Conservation (phyloP, 2,329 filamentous ascomycete genomes). For the Monosporascus sp. region DNA sequence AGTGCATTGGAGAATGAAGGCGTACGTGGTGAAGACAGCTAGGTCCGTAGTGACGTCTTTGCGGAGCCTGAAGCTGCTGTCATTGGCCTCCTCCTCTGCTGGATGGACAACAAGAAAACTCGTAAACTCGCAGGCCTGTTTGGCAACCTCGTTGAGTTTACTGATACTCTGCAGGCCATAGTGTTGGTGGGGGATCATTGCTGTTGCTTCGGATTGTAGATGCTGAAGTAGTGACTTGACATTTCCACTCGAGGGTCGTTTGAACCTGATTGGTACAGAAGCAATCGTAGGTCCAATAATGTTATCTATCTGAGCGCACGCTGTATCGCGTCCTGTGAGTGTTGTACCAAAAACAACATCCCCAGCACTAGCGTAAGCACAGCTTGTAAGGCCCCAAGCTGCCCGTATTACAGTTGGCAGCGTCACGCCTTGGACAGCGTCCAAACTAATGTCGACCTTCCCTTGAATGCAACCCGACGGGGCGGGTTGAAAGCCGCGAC, state of each 20-base stretch:
- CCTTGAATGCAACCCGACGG: background rate
- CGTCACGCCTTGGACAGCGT: background rate
- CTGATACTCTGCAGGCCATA: background rate
- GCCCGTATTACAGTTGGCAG: background rate
- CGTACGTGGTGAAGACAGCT: background rate
- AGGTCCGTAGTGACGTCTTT: background rate
- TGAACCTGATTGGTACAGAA: background rate
- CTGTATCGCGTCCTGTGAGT: background rate
- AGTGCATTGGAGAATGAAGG: background rate
- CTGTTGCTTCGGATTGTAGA: background rate
- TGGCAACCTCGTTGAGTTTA: background rate
- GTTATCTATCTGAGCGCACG: background rate
- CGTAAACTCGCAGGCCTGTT: background rate
- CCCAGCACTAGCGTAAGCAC: background rate
- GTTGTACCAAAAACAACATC: background rate
- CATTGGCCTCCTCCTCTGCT: background rate
- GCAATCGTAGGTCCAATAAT: background rate
- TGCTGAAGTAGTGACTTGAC: background rate
- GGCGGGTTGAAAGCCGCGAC: background rate
- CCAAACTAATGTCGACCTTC: background rate
- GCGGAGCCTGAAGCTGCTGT: background rate
- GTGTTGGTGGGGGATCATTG: background rate
- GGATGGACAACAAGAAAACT: background rate
- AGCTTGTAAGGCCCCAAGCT: background rate
- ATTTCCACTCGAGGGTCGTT: background rate